Evolutionary conservation across 2,329 filamentous ascomycete species (phyloP).

Genomic region (Colletotrichum tamarilloi): DNA sequence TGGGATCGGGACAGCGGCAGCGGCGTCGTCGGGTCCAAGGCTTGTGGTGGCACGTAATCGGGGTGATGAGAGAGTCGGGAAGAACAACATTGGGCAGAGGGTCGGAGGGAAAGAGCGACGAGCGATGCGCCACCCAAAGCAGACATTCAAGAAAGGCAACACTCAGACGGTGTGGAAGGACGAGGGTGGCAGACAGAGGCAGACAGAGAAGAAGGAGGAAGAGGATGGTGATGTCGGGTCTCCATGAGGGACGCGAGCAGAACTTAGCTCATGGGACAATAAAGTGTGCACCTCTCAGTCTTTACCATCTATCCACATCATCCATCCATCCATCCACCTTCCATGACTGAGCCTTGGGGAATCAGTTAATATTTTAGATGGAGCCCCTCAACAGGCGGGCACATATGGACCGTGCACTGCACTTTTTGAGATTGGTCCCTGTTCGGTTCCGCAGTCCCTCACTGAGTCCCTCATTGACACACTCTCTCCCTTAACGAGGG

Average conservation of each 20-base stretch:
- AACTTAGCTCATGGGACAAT: slow-evolving; percentile 22
- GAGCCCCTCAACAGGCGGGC: slow-evolving; percentile 33
- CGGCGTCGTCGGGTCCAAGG: slow-evolving; percentile 20
- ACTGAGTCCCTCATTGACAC: no score
- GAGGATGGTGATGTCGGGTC: slow-evolving; percentile 25
- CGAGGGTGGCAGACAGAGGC: slow-evolving; percentile 8
- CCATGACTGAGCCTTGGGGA: neutral
- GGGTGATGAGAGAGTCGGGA: slow-evolving; percentile 21
- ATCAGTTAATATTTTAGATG: slow-evolving; percentile 34
- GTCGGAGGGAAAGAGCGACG: slow-evolving; percentile 27
- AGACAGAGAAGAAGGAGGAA: neutral
- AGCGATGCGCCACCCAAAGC: slow-evolving; percentile 33
- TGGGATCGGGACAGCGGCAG: neutral
- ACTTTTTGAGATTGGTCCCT: slow-evolving; percentile 15
- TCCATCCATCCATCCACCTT: no score
- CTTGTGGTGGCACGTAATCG: slow-evolving; percentile 35
- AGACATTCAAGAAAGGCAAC: slow-evolving; percentile 32
- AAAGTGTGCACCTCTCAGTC: slow-evolving; percentile 23
- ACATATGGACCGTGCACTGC: slow-evolving; percentile 15
- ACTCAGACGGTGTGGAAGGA: slow-evolving; percentile 3
- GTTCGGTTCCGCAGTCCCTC: neutral
- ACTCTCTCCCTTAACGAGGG: slow-evolving; percentile 20
- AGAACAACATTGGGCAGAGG: slow-evolving; percentile 35
- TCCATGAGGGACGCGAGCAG: slow-evolving; percentile 21
- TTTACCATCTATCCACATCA: no score